A percentile compares a stretch with the other conserved stretches of the same genome.
Conservation (phyloP, 345 rosid species). For the Hypericum perforatum region DNA sequence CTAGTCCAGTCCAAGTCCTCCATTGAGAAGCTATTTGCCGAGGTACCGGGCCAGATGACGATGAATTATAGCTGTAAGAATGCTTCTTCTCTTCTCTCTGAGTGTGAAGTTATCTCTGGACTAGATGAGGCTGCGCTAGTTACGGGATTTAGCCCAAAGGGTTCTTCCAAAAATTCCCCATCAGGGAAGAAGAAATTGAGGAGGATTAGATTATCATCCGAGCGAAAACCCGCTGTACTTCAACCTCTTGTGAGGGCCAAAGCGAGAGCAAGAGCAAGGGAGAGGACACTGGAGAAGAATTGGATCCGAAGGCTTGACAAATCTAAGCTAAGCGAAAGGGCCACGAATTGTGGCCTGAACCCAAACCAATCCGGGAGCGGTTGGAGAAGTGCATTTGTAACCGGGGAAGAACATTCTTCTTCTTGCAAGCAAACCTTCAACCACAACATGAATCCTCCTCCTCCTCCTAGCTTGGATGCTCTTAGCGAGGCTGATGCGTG, state of each 20-base stretch:
- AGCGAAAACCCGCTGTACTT: constrained; percentile 17
- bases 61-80: constrained; percentile 13
- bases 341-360: constrained; percentile 6
- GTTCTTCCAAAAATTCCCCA: constrained; percentile 11
- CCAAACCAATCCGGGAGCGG: constrained; percentile 12
- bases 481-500: too few relatives aligned
- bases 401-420: too few relatives aligned
- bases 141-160: constrained; percentile 12
- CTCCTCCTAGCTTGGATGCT: too few relatives aligned
- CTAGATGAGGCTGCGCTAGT: constrained; percentile 9
- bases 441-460: too few relatives aligned
- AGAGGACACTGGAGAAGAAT: constrained; percentile 44
- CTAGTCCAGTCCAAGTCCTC: constrained; percentile 49
- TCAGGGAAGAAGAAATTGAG: constrained; percentile 8
- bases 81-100: constrained; percentile 38
- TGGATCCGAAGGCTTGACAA: constrained; percentile 13
- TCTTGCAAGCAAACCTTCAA: too few relatives aligned
- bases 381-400: constrained; percentile 2
- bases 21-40: constrained; percentile 36
- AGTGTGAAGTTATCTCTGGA: constrained; percentile 35
- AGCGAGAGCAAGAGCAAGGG: constrained; percentile 69
- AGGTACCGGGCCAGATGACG: constrained; percentile 2
- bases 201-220: constrained; percentile 18
- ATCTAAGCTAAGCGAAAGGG: constrained; percentile 9
- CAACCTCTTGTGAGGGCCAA: constrained; percentile 33